Evolutionary conservation across 805 yeast genomes (phyloP), one percentile per base, ranked within the genome.

Genomic region (Blastobotrys chiropterorum): DNA sequence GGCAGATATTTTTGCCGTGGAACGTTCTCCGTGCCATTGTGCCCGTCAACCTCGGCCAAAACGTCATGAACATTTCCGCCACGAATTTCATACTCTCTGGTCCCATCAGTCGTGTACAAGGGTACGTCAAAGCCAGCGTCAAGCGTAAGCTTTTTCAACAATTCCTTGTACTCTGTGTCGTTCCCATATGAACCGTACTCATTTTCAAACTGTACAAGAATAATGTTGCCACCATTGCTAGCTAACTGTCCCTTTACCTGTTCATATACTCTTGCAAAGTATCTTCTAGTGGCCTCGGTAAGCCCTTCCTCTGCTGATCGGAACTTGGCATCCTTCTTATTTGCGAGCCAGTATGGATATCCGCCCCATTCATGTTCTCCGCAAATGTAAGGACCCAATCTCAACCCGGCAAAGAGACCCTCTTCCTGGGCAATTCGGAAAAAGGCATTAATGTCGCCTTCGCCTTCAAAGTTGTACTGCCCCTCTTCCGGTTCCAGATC

Each of bases 331-430:
- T 44, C 49, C 16, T 34, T 31, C 15, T 38, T 46, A 20, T 46
- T 46, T 26, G 14, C 19, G 19, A 46, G 20, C 42, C 42, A 46
- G 17, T 34, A 34, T 15, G 49, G 49, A 13, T 38, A 38, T 34
- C 49, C 49, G 19, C 49, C 49, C 49, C 49, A 46, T n/a, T 46
- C 49, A 19, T 38, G 49, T 20, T 46, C 49, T 2, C 44, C 49
- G 21, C 44, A 38, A 15, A 46, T 20, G 19, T 38, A 46, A 5
- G 49, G 49, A 17, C 49, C 49, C 34, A 19, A 15, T 46, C 49
- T 19, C 20, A 46, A 31, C 3, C 34, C 31, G 15, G 16, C 49
- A 3, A 17, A 13, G 22, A 46, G 40, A 13, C 49, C 49, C 20
- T 46, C 44, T 20, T 46, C 38, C 26, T 46, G 49, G 20, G 49